Base-by-base conservation (phyloP, 2,329 filamentous ascomycete species). In the Apiospora marii region DNA sequence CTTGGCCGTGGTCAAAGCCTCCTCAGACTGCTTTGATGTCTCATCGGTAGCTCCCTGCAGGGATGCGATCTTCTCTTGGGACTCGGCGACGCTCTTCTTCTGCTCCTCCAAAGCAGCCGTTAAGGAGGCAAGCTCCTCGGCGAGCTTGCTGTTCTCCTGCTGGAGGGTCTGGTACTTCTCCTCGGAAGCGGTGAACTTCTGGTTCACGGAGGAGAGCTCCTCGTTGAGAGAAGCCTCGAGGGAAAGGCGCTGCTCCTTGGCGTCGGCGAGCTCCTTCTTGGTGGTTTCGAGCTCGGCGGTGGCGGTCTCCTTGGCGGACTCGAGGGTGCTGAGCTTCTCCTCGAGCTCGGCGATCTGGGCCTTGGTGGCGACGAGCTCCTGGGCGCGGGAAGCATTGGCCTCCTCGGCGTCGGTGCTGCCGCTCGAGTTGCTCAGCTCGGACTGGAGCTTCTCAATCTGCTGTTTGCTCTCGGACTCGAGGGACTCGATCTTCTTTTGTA, bases 401-500 rank as follows among this genome's bases (percentile, higher is more conserved):
- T 67, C 75, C 61, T 79, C 73, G 27, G 75, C 70, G 68, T 82
- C 78, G 70, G 78, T 79, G 71, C 78, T 75, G 48, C 76, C 75
- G 72, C 76, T 75, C 34, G 72, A 78, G 69, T 78, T 76, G 71
- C 81, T 79, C 58, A 83, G 75, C 71, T 84, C 80, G 71, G 78
- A 73, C 72, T 83, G 78, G 69, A 84, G 80, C 74, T 81, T 78
- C 71, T 79, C 76, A 69, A 81, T 76, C 70, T 80, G 78, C 71
- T 80, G 76, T 68, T 82, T 77, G 73, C 69, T 79, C 71, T 84
- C 81, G 49, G 80, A 76, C 70, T 81, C 77, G 22, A 80, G 75
- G 5, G 76, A 72, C 72, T 80, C 77, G 73, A 85, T 80, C 80
- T 82, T 84, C 74, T 82, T 78, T 49, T 81, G 82, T 67, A 85